Base-by-base conservation (phyloP, 1,139 yeast species). In the Blastobotrys malaysiensis region DNA sequence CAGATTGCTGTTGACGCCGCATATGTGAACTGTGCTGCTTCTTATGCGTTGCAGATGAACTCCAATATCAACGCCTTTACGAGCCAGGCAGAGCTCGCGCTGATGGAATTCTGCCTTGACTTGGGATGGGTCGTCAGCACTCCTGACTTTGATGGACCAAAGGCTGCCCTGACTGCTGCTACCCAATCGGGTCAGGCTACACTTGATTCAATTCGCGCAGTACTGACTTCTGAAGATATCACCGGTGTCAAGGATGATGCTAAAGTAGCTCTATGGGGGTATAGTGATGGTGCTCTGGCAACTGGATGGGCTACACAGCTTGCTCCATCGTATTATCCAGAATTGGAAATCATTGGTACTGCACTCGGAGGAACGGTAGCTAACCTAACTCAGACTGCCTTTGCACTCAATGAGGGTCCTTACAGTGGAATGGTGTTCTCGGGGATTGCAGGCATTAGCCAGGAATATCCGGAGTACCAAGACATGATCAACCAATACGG, bases 241-340 rank as follows among this genome's bases (percentile, higher is more conserved):
- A 52, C 56, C 36, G 61, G 62, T 5, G 54, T 63, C 27, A 45
- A 53, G 5, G 11, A 53, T 9, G 52, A 56, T 18, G 56, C 61
- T 5, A 52, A 50, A 24, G 55, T 54, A 24, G 62, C 58, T 31
- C 45, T 58, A 46, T 58, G 59, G 65, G 72, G 72, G 7, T 68
- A 65, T 59, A 65, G 68, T 18, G 69, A 69, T 3, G 71, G 68
- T 20, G 62, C 67, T 4, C 49, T 60, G n/a, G 68, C 70, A 6
- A 46, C 68, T 11, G 70, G 65, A 27, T 64, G 68, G 68, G 71
- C 71, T 5, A 63, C 66, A 7, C 67, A 67, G 55, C 53, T 66
- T 22, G 65, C 62, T 44, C 51, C 50, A 2, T 20, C 56, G 14
- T 68, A 68, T 48, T 69, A 70, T 7, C 70, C 70, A 1, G 70